Base-by-base conservation (phyloP, 768 basidiomycete species). In the Leccinum truebloodii region DNA sequence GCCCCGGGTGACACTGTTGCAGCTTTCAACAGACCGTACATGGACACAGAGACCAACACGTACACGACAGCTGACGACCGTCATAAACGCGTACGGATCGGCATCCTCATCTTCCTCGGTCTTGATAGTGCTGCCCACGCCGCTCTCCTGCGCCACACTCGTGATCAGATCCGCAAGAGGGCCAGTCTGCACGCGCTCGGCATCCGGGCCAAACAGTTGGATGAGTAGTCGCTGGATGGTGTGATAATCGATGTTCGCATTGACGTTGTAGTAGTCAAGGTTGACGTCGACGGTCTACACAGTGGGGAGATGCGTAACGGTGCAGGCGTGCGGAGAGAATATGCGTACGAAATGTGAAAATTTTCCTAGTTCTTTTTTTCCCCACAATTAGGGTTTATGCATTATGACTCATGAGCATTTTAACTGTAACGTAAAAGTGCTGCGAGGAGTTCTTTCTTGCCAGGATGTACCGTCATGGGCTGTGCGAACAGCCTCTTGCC, bases 241-340 rank as follows among this genome's bases (percentile, higher is more conserved):
- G 62, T 90, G 87, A 71, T 90, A 97, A 77, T 98, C 95, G 67
- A 92, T 76, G 26, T 73, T 81, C 3, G 90, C 85, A 65, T 91
- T 88, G 6, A 92, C 86, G 72, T 92, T 88, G 81, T 92, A 95
- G 72, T 97, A 98, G 65, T 97, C 95, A 69, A 98, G 98, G 32
- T 74, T 62, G 54, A 74, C 73, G 54, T 74, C 71, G 28, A 70
- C 63, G 22, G 68, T 32, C 9, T 59, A 62, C 12, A 63, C 56
- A 0, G 28, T 9, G 0, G 32, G 32, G 12, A 49, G 13, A 16
- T 59, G 41, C 22, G 51, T 20, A 6, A 52, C 28, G 4, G 2
- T 32, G 49, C 9, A 13, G 4, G 24, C 4, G 4, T 14, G 14
- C 7, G 13, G 16, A 28, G 6, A 6, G 16, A n/a, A 48, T 30